phyloP scores from a whole-genome alignment of 306 rosid genomes.

The Echinosophora koreensis region DNA sequence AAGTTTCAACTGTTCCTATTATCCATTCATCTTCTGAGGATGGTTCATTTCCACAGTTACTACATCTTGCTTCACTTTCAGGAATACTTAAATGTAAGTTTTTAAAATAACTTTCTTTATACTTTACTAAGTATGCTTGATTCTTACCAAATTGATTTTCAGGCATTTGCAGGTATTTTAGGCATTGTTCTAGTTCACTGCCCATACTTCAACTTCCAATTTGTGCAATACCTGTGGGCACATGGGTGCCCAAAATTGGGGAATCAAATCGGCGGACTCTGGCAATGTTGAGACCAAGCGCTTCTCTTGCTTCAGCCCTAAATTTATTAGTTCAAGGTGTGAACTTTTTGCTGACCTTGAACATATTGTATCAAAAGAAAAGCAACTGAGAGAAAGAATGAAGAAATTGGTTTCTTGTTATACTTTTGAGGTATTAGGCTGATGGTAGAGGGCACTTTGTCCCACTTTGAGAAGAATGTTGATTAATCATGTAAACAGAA shows the following conservation, averaged over 20 bases:
- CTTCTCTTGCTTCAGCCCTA: constrained; percentile 86
- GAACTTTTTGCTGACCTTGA: constrained; percentile 48
- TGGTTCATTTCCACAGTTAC: constrained; percentile 83
- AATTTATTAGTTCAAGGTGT: constrained; percentile 86
- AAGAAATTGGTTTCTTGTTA: constrained; percentile 42
- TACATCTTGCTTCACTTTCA: constrained; percentile 94
- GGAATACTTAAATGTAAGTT: constrained; percentile 86
- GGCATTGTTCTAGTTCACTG: constrained; percentile 76
- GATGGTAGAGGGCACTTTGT: constrained; percentile 41
- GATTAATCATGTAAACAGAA: constrained; percentile 25
- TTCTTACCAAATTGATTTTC: constrained; percentile 64
- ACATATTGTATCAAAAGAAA: constrained; percentile 45
- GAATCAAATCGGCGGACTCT: constrained; percentile 79
- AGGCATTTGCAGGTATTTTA: constrained; percentile 96
- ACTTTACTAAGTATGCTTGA: constrained; percentile 30
- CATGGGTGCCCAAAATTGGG: constrained; percentile 97
- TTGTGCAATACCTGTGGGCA: constrained; percentile 80
- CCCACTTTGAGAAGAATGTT: constrained; percentile 36
- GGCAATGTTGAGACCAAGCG: constrained; percentile 84
- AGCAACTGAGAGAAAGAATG: constrained; percentile 41
- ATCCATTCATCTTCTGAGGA: constrained; percentile 83
- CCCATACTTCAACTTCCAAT: constrained; percentile 90
- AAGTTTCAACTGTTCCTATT: constrained; percentile 88
- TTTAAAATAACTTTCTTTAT: constrained; percentile 26
- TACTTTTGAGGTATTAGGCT: constrained; percentile 46